These are phyloP conservation scores for Myxozyma vanderwaltii DNA, from an alignment of 805 yeast species.

Conservation along the genomic window DNA sequence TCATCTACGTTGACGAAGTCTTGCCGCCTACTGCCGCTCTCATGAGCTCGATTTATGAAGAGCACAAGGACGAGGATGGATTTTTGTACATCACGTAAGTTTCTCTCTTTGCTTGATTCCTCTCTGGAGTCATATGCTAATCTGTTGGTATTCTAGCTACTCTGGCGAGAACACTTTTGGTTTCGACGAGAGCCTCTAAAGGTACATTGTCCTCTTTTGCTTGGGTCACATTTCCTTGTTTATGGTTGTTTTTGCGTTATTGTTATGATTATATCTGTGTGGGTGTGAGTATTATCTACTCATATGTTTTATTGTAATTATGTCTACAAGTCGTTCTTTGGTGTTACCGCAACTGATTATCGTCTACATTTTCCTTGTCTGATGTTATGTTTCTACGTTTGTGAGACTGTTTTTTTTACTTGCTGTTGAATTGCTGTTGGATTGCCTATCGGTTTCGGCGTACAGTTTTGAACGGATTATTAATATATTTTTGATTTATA, in stretches of 20 bases:
- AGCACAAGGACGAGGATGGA: constrained; percentile 97
- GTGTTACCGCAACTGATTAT: background rate
- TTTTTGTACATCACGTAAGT: constrained; percentile 86
- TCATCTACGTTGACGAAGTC: constrained; percentile 94
- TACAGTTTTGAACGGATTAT: constrained; percentile 15
- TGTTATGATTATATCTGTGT: too few species aligned
- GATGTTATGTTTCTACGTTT: background rate
- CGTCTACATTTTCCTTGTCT: background rate
- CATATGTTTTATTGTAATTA: background rate
- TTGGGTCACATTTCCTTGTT: background rate
- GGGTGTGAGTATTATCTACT: background rate
- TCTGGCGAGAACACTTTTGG: constrained; percentile 99
- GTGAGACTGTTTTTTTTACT: background rate
- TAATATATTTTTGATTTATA: constrained; percentile 6
- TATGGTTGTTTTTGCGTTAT: background rate
- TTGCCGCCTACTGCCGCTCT: constrained; percentile 97
- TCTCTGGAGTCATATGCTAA: background rate
- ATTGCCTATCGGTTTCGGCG: constrained; percentile 9
- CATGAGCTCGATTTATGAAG: constrained; percentile 92
- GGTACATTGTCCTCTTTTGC: constrained; percentile 1
- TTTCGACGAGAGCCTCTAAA: constrained; percentile 14
- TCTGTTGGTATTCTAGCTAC: constrained; percentile 19
- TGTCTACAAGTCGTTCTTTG: background rate
- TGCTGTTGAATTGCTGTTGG: background rate
- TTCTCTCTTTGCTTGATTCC: background rate